phyloP scores from a whole-genome alignment of 257 asterid species.

The Plantago ovata region DNA sequence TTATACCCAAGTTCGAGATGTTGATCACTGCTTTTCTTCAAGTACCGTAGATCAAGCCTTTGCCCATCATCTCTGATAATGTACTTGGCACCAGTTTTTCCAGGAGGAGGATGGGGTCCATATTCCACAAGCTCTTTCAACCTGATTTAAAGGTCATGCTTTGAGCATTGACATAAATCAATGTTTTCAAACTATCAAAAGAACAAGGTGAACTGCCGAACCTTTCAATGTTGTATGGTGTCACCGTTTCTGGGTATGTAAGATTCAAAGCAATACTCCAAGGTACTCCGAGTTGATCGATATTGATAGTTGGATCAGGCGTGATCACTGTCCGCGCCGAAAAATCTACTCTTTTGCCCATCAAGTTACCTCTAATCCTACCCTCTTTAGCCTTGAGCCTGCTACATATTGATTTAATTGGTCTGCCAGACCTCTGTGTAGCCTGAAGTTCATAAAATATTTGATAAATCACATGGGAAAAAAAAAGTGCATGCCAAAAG shows the following conservation, averaged over 20 bases:
- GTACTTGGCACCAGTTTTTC: slow-evolving; percentile 98
- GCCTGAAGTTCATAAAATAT: slow-evolving; percentile 46
- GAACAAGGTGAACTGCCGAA: slow-evolving; percentile 16
- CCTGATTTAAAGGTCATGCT: slow-evolving; percentile 41
- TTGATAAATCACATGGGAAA: not conserved
- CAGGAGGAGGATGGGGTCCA: slow-evolving; percentile 99
- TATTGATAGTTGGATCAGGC: slow-evolving; percentile 97
- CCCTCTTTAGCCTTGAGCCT: slow-evolving; percentile 99
- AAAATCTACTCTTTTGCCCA: slow-evolving; percentile 98
- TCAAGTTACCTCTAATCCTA: slow-evolving; percentile 93
- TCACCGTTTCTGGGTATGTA: slow-evolving; percentile 98
- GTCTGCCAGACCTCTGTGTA: slow-evolving; percentile 98
- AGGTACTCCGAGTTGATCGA: slow-evolving; percentile 95
- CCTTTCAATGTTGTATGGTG: slow-evolving; percentile 99
- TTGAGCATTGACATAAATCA: slow-evolving; percentile 14
- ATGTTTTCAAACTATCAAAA: slow-evolving; percentile 10
- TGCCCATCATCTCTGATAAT: slow-evolving; percentile 99
- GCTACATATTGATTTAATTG: slow-evolving; percentile 95
- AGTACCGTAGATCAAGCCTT: slow-evolving; percentile 97
- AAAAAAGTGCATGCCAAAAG: not conserved
- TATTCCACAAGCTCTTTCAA: slow-evolving; percentile 95
- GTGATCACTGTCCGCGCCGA: slow-evolving; percentile 99
- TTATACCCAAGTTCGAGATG: slow-evolving; percentile 97
- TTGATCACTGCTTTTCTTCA: slow-evolving; percentile 96
- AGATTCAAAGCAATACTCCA: slow-evolving; percentile 99